phyloP scores from a whole-genome alignment of 2,329 filamentous ascomycete genomes.

The Botrytis hyacinthi region DNA sequence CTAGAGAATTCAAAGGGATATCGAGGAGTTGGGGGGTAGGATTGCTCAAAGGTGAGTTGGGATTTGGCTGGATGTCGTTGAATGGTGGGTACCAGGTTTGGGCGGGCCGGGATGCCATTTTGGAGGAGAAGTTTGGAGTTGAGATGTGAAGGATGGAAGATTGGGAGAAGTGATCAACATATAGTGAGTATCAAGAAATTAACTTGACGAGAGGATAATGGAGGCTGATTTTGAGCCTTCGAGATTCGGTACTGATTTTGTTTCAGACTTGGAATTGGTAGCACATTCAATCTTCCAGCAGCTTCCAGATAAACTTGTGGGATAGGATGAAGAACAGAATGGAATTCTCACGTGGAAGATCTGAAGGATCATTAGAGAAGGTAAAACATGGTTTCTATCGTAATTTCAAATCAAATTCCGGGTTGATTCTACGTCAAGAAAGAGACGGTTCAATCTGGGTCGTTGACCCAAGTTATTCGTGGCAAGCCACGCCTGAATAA shows the following conservation, averaged over 20 bases:
- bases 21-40: neutral
- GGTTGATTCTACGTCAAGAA: neutral
- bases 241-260: neutral
- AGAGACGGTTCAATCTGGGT: neutral
- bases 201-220: neutral
- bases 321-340: neutral
- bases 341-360: neutral
- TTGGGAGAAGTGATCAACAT: neutral
- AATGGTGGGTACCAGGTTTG: neutral
- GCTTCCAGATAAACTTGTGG: neutral
- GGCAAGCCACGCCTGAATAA: neutral
- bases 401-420: neutral
- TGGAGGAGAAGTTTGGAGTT: neutral
- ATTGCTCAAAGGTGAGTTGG: neutral
- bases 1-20: neutral
- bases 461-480: neutral
- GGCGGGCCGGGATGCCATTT: neutral
- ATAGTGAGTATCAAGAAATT: neutral
- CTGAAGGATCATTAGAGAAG: neutral
- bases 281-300: neutral
- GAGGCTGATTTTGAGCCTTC: neutral
- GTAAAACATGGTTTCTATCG: neutral
- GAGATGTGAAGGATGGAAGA: neutral
- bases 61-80: neutral
- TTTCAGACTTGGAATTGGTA: neutral